Conservation (phyloP, 2,329 filamentous ascomycete genomes). For the Ascochyta pisi region DNA sequence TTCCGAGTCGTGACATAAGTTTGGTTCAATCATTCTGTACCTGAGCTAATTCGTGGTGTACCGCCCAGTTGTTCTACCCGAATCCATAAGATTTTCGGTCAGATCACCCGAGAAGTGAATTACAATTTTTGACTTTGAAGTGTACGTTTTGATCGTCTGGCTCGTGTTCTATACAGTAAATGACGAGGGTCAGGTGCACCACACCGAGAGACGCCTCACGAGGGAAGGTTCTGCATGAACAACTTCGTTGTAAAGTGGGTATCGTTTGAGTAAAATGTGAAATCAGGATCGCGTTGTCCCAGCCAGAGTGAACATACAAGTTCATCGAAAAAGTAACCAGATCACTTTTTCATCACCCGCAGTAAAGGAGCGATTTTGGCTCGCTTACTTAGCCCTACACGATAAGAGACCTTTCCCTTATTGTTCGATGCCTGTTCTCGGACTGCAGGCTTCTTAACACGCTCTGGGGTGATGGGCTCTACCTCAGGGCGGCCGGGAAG, state of each 20-base stretch:
- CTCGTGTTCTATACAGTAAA: not conserved
- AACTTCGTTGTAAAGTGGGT: slow-evolving; percentile 8
- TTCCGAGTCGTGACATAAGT: not conserved
- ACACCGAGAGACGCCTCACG: not conserved
- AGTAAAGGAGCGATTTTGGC: slow-evolving; percentile 57
- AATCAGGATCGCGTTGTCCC: not conserved
- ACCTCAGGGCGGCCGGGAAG: slow-evolving; percentile 22
- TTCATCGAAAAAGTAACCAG: too few relatives aligned
- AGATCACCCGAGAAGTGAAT: not conserved
- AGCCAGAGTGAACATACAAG: not conserved
- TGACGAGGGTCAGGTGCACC: not conserved
- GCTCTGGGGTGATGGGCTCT: slow-evolving; percentile 20
- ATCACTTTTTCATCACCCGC: slow-evolving; percentile 55
- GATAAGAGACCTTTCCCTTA: slow-evolving; percentile 52
- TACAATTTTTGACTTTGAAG: not conserved
- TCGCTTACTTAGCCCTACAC: slow-evolving; percentile 59
- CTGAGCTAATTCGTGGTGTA: not conserved
- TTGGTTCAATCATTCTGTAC: not conserved
- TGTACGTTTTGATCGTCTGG: not conserved
- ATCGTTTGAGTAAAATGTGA: slow-evolving; percentile 1
- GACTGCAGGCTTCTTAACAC: slow-evolving; percentile 10
- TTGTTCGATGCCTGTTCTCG: slow-evolving; percentile 31
- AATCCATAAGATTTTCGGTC: not conserved
- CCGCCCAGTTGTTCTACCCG: not conserved
- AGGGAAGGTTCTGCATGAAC: not conserved